Evolutionary conservation across 1,139 yeast genomes (phyloP).

Genomic region (Groenewaldozyma sp.): DNA sequence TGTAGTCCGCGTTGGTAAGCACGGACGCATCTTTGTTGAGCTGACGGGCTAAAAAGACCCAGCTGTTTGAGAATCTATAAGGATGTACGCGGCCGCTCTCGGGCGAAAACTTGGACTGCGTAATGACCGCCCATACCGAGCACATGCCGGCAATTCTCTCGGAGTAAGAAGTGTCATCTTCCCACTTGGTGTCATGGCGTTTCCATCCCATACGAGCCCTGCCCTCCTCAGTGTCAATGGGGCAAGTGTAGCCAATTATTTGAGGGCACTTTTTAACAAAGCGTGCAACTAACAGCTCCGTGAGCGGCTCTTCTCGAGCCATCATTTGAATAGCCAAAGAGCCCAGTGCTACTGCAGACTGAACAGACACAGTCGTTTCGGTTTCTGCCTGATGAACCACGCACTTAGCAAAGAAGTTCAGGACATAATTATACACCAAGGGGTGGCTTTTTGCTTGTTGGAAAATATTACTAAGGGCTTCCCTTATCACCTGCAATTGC

Average conservation of each 20-base stretch:
- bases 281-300: conserved; percentile 63
- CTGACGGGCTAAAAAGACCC: conserved; percentile 67
- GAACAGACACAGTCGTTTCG: conserved; percentile 74
- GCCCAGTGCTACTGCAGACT: conserved; percentile 75
- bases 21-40: conserved; percentile 45
- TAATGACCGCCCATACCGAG: conserved; percentile 69
- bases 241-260: conserved; percentile 69
- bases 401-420: conserved; percentile 78
- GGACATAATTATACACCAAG: conserved; percentile 57
- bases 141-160: conserved; percentile 83
- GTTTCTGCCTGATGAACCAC: conserved; percentile 87
- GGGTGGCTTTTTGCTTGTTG: conserved; percentile 38
- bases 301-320: conserved; percentile 52
- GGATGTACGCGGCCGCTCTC: conserved; percentile 35
- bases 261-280: conserved; percentile 87
- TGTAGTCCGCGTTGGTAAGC: conserved; percentile 60
- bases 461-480: conserved; percentile 44
- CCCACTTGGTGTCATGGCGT: conserved; percentile 56
- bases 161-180: conserved; percentile 62
- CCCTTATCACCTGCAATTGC: conserved; percentile 45
- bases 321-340: conserved; percentile 50
- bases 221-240: conserved; percentile 75
- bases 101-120: conserved; percentile 32
- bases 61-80: conserved; percentile 43
- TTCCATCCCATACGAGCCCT: conserved; percentile 84